Percentiles rank a stretch among this genome's conserved stretches.
Conservation (phyloP, 805 yeast species). For the Candida silvatica region DNA sequence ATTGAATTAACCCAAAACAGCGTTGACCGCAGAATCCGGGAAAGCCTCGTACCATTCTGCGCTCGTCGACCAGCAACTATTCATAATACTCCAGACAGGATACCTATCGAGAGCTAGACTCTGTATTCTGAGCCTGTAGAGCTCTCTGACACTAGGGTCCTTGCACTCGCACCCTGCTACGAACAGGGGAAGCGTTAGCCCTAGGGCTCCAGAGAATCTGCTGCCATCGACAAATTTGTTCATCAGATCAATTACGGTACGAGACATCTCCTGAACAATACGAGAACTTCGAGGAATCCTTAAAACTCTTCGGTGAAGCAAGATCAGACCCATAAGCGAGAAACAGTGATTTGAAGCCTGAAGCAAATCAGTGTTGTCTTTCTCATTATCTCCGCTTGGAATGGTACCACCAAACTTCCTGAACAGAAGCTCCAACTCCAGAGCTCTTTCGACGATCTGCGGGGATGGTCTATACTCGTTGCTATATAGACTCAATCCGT, state of each 20-base stretch:
- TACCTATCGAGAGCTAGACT: slow-evolving; percentile 27
- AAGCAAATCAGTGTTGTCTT: slow-evolving; percentile 11
- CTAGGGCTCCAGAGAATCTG: slow-evolving; percentile 25
- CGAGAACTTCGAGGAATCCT: slow-evolving; percentile 34
- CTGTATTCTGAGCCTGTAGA: slow-evolving; percentile 31
- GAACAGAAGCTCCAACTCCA: background rate
- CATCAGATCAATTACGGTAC: slow-evolving; percentile 30
- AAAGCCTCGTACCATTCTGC: slow-evolving; percentile 37
- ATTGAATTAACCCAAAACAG: background rate
- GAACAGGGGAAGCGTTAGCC: slow-evolving; percentile 38
- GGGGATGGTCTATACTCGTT: background rate
- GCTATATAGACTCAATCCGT: too few species aligned
- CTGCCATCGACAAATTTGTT: slow-evolving; percentile 32
- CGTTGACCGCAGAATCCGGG: background rate
- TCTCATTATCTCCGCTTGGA: background rate
- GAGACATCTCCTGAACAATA: slow-evolving; percentile 38
- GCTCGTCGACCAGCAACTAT: slow-evolving; percentile 43
- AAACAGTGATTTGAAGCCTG: slow-evolving; percentile 44
- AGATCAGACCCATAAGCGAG: slow-evolving; percentile 44
- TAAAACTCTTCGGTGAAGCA: slow-evolving; percentile 48
- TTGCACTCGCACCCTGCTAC: slow-evolving; percentile 51
- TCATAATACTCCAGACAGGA: slow-evolving; percentile 30
- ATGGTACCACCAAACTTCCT: background rate
- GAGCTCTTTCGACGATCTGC: background rate
- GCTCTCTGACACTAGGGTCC: slow-evolving; percentile 26